Evolutionary conservation across 179 eudicot species (phyloP).

Genomic region (Heliamphora pulchella): DNA sequence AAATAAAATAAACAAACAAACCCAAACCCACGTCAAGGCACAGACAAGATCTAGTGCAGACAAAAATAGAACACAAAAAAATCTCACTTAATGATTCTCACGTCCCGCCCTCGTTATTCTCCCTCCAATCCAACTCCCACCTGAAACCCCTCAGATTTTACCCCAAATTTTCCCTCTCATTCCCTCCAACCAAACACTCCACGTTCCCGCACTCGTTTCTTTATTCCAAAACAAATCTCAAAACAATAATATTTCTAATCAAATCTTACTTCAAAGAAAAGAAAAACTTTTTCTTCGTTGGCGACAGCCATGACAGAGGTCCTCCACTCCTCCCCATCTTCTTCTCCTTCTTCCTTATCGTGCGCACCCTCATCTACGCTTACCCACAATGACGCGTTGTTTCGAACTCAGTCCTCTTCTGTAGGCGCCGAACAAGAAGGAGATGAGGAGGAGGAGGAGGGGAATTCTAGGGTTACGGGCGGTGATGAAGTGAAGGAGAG

Average conservation of each 20-base stretch:
- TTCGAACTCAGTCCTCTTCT: slow-evolving; percentile 17
- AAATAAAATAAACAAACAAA: background rate
- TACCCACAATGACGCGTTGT: slow-evolving; percentile 19
- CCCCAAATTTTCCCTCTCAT: slow-evolving; percentile 13
- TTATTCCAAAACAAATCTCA: slow-evolving; percentile 8
- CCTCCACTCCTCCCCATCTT: slow-evolving; percentile 40
- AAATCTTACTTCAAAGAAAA: background rate
- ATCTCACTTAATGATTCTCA: slow-evolving; percentile 35
- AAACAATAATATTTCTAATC: background rate
- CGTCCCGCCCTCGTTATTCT: slow-evolving; percentile 34
- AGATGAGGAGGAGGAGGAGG: slow-evolving; percentile 14
- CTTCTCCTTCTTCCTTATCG: slow-evolving; percentile 35
- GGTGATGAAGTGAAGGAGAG: slow-evolving; percentile 27
- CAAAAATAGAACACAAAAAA: background rate
- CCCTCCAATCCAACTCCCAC: slow-evolving; percentile 42
- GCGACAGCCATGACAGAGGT: slow-evolving; percentile 44
- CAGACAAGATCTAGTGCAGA: slow-evolving; percentile 9
- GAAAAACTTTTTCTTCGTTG: background rate
- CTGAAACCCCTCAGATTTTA: background rate
- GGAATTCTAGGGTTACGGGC: slow-evolving; percentile 18
- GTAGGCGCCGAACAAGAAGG: slow-evolving; percentile 13
- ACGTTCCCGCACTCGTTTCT: background rate
- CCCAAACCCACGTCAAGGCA: slow-evolving; percentile 9
- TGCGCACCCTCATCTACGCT: slow-evolving; percentile 38
- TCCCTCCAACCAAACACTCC: slow-evolving; percentile 15